Conservation (phyloP, 768 basidiomycete genomes). For the Panaeolus papilionaceus region DNA sequence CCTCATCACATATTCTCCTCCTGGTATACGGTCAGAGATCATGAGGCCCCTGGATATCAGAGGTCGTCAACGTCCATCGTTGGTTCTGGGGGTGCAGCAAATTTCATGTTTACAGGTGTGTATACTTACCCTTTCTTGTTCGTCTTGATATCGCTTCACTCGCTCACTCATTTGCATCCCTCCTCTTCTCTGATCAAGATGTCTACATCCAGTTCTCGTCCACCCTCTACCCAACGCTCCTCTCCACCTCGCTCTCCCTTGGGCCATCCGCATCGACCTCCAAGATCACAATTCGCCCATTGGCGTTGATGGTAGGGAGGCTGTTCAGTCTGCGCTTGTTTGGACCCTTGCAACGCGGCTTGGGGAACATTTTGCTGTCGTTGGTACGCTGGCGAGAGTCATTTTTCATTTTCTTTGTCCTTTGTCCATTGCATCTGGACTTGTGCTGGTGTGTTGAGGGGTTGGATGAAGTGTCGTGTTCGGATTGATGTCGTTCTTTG, state of each 20-base stretch:
- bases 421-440: neutral
- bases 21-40: too few relatives aligned
- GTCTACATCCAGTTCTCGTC: neutral
- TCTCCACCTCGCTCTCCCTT: neutral
- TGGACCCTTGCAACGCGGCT: neutral
- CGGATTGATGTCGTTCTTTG: too few relatives aligned
- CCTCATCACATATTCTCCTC: too few relatives aligned
- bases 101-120: neutral
- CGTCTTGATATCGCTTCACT: too few relatives aligned
- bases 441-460: neutral
- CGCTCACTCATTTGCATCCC: neutral
- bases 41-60: too few relatives aligned
- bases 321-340: neutral
- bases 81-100: too few relatives aligned
- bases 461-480: too few relatives aligned
- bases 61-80: too few relatives aligned
- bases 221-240: neutral
- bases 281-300: neutral
- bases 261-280: neutral
- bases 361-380: neutral
- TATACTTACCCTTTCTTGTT: neutral
- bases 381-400: neutral
- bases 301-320: neutral
- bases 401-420: neutral
- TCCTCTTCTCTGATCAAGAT: neutral